A percentile compares a stretch with the other conserved stretches of the same genome.
Evolutionary conservation across 2,329 filamentous ascomycete genomes (phyloP).

Genomic region (Emmonsia crescens): DNA sequence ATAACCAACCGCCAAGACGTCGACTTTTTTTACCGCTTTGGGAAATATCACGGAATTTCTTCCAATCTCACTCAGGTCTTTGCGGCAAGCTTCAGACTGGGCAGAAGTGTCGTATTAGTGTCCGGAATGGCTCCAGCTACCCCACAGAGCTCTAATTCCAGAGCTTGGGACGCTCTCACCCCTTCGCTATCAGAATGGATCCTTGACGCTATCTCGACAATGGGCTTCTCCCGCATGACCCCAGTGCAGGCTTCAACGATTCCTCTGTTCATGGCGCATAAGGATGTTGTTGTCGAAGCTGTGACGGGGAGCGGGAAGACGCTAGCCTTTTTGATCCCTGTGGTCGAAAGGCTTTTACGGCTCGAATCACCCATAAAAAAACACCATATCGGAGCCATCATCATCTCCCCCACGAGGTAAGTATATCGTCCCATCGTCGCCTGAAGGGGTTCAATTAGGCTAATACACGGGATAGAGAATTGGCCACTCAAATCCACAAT

Average conservation of each 20-base stretch:
- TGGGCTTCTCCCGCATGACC: constrained; percentile 81
- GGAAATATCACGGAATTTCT: background rate
- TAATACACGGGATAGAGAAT: constrained; percentile 48
- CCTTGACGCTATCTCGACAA: constrained; percentile 67
- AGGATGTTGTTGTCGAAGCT: constrained; percentile 86
- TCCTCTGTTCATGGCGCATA: constrained; percentile 77
- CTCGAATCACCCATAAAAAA: constrained; percentile 74
- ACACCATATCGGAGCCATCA: constrained; percentile 80
- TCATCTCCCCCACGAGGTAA: constrained; percentile 72
- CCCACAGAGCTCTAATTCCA: constrained; percentile 25
- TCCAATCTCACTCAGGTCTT: background rate
- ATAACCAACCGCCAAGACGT: background rate
- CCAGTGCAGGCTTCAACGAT: constrained; percentile 91
- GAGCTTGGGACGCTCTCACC: constrained; percentile 58
- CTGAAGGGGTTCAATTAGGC: background rate
- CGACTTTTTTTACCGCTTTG: background rate
- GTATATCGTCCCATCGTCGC: background rate
- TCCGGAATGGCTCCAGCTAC: background rate
- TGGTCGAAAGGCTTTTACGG: constrained; percentile 71
- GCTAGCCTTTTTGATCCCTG: constrained; percentile 70
- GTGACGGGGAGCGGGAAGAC: constrained; percentile 91
- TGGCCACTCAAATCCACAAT: constrained; percentile 80
- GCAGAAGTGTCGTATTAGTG: background rate
- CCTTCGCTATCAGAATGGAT: constrained; percentile 72
- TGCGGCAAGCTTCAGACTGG: background rate